These are phyloP conservation scores for Coemansia asiatica DNA, from an alignment of 192 early-diverging fungal species.

Conservation along the genomic window DNA sequence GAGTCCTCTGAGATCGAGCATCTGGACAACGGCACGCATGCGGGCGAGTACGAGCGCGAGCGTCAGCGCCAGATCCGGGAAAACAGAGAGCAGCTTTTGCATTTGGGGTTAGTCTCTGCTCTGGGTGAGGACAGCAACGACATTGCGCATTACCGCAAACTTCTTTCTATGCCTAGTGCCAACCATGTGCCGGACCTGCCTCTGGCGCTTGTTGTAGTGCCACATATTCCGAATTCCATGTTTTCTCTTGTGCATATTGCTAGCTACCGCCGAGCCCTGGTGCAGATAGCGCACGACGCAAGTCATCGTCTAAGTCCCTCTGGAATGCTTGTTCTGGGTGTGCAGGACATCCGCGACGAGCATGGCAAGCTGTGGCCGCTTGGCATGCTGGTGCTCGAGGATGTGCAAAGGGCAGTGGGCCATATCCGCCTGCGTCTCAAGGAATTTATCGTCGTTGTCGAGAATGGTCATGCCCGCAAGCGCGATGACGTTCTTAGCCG, in stretches of 20 bases:
- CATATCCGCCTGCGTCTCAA: constrained; percentile 49
- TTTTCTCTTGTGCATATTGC: constrained; percentile 55
- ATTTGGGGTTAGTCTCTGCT: constrained; percentile 73
- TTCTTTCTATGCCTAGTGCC: constrained; percentile 55
- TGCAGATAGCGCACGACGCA: constrained; percentile 64
- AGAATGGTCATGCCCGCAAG: constrained; percentile 50
- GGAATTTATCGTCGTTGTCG: constrained; percentile 57
- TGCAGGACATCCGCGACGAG: constrained; percentile 67
- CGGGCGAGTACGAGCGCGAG: constrained; percentile 47
- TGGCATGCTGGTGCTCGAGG: constrained; percentile 73
- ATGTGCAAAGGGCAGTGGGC: constrained; percentile 62
- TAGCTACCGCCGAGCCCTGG: constrained; percentile 62
- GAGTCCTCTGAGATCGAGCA: constrained; percentile 39
- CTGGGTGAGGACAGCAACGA: constrained; percentile 78
- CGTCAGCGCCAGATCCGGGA: constrained; percentile 51
- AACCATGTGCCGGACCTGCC: constrained; percentile 34
- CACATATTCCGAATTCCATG: constrained; percentile 59
- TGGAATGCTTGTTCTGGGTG: constrained; percentile 68
- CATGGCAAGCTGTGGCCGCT: constrained; percentile 70
- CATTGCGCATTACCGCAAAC: constrained; percentile 64
- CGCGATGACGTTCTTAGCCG: constrained; percentile 47
- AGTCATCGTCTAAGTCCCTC: constrained; percentile 57
- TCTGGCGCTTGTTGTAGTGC: constrained; percentile 61
- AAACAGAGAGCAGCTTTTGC: constrained; percentile 52
- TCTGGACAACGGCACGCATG: constrained; percentile 33